These are phyloP conservation scores for Spergularia bocconei DNA, from an alignment of 148 eudicot species.

Conservation along the genomic window DNA sequence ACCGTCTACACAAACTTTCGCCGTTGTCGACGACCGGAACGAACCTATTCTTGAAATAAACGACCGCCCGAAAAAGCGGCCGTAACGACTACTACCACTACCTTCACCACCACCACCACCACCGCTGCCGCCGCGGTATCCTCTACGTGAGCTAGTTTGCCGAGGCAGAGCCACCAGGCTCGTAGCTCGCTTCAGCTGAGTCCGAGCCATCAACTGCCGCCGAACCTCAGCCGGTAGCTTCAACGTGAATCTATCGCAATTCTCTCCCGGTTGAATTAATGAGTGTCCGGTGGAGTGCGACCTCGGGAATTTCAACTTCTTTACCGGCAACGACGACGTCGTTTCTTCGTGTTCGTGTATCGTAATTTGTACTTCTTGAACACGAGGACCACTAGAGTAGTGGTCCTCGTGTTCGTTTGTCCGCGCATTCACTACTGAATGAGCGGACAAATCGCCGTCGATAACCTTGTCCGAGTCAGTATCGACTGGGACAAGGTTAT, in stretches of 20 bases:
- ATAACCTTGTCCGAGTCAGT: neutral
- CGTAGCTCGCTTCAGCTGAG: conserved; percentile 30
- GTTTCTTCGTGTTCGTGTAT: neutral
- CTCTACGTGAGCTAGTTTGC: conserved; percentile 27
- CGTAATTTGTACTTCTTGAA: conserved; percentile 10
- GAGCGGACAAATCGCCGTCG: neutral
- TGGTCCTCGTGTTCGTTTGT: too few relatives aligned
- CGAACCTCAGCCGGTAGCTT: conserved; percentile 42
- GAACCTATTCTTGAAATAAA: conserved; percentile 11
- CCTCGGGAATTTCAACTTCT: conserved; percentile 10
- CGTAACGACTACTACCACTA: conserved; percentile 28
- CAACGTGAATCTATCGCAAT: conserved; percentile 41
- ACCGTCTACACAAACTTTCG: neutral
- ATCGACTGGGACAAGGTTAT: conserved; percentile 10
- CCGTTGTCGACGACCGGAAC: conserved; percentile 9
- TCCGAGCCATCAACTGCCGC: conserved; percentile 26
- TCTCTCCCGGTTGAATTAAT: conserved; percentile 26
- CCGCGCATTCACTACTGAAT: too few relatives aligned
- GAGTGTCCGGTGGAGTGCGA: conserved; percentile 56
- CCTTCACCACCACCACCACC: conserved; percentile 18
- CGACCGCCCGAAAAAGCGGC: conserved; percentile 17
- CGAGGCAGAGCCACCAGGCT: conserved; percentile 34
- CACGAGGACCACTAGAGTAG: too few relatives aligned
- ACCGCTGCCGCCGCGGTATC: conserved; percentile 26
- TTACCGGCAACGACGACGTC: neutral